A percentile compares a stretch with the other conserved stretches of the same genome.
These are phyloP conservation scores for Micractinium conductrix DNA, from an alignment of 139 green algal genomes.

Conservation along the genomic window DNA sequence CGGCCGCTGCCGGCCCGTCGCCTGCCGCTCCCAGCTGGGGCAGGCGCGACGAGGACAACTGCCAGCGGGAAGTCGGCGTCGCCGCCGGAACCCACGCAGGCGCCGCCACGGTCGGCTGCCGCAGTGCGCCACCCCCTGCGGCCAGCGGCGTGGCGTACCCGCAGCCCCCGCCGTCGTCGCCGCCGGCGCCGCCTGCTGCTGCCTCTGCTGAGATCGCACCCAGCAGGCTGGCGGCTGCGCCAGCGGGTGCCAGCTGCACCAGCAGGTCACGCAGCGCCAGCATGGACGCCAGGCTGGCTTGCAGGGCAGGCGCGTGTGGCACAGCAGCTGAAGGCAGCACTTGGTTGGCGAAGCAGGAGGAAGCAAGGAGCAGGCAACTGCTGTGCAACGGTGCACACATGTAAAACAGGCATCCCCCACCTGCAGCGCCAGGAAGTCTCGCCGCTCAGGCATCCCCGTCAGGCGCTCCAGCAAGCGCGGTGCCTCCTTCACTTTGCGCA, in stretches of 20 bases:
- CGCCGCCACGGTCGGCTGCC: too few relatives aligned
- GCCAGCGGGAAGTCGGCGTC: too few relatives aligned
- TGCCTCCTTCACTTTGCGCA: conserved; percentile 68
- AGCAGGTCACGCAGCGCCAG: conserved; percentile 40
- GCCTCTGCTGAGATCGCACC: too few relatives aligned
- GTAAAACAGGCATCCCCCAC: not conserved
- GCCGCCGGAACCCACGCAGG: too few relatives aligned
- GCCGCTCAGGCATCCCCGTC: conserved; percentile 48
- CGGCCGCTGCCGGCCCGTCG: not conserved
- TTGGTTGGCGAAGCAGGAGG: not conserved
- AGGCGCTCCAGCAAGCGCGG: conserved; percentile 58
- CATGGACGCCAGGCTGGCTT: conserved; percentile 35
- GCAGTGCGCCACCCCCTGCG: too few relatives aligned
- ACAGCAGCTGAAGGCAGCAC: not conserved
- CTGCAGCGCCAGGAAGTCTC: conserved; percentile 59
- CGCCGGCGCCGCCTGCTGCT: too few relatives aligned
- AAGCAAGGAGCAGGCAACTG: not conserved
- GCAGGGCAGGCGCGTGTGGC: not conserved
- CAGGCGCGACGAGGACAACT: not conserved
- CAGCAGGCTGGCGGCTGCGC: not conserved
- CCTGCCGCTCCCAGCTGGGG: not conserved
- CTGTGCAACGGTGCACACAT: not conserved
- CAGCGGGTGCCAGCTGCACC: conserved; percentile 12
- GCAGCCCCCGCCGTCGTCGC: too few relatives aligned
- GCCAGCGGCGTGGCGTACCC: too few relatives aligned